These are phyloP conservation scores for Leucaena leucocephala DNA, from an alignment of 306 rosid species.

Conservation along the genomic window DNA sequence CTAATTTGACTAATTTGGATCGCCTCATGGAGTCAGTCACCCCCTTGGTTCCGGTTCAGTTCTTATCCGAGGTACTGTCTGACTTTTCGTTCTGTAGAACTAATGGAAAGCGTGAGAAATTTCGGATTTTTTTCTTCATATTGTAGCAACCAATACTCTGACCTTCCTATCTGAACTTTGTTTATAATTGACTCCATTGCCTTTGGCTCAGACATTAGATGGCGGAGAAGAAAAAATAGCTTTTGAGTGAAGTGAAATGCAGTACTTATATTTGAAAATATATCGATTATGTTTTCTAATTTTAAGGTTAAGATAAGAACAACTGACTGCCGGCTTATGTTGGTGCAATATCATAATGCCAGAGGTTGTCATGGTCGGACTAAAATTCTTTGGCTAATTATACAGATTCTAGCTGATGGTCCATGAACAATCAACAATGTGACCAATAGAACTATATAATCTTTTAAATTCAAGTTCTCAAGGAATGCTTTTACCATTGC, in stretches of 20 bases:
- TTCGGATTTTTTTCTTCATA: background rate
- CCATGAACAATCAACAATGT: too few relatives aligned
- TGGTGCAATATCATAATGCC: background rate
- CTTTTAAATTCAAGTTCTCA: background rate
- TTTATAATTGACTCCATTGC: background rate
- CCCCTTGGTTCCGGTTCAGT: conserved; percentile 24
- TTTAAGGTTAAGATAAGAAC: background rate
- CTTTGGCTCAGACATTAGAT: conserved; percentile 3
- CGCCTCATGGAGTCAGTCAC: conserved; percentile 38
- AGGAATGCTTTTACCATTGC: background rate
- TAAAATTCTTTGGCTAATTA: background rate
- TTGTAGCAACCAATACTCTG: background rate
- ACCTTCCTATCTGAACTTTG: background rate
- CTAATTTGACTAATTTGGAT: conserved; percentile 32
- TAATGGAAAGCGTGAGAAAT: background rate
- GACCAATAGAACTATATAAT: background rate
- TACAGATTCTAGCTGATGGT: background rate
- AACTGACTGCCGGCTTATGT: background rate
- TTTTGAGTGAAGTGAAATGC: conserved; percentile 13
- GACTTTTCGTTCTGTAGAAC: background rate
- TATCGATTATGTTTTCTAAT: background rate
- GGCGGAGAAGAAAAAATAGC: background rate
- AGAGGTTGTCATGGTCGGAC: background rate
- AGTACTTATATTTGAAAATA: background rate
- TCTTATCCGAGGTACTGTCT: conserved; percentile 26